These are phyloP conservation scores for Rauvolfia tetraphylla DNA, from an alignment of 257 asterid genomes.

Conservation along the genomic window DNA sequence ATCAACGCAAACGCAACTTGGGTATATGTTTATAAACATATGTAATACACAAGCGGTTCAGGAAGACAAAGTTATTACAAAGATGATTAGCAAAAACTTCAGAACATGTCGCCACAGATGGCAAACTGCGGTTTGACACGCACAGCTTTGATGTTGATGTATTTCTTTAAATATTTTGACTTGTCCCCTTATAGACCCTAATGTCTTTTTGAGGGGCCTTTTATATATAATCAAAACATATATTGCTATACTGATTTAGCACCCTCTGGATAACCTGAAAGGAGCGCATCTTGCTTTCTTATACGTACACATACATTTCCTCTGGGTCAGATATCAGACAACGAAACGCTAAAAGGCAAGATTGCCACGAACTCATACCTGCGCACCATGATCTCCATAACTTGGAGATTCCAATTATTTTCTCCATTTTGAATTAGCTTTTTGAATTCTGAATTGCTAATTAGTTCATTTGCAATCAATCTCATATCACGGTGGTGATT, in stretches of 20 bases:
- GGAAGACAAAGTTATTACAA: neutral
- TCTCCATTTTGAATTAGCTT: no score
- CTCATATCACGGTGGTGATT: no score
- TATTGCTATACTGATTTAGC: neutral
- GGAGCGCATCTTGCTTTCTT: neutral
- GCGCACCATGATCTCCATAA: neutral
- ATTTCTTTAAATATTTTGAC: neutral
- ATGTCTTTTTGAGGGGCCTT: no score
- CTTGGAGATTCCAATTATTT: no score
- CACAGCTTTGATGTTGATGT: conserved; percentile 1
- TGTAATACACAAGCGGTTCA: neutral
- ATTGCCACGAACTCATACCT: neutral
- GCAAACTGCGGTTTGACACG: neutral
- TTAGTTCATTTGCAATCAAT: no score
- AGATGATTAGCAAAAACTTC: neutral
- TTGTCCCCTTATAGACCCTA: neutral
- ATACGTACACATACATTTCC: no score
- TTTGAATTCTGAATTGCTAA: no score
- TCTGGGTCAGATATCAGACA: neutral
- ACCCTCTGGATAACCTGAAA: neutral
- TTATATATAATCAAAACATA: no score
- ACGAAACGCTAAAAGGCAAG: neutral
- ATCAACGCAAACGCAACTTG: neutral
- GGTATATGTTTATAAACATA: neutral
- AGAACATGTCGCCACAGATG: neutral